phyloP scores from a whole-genome alignment of 2,329 filamentous ascomycete genomes.

The Capronia epimyces region DNA sequence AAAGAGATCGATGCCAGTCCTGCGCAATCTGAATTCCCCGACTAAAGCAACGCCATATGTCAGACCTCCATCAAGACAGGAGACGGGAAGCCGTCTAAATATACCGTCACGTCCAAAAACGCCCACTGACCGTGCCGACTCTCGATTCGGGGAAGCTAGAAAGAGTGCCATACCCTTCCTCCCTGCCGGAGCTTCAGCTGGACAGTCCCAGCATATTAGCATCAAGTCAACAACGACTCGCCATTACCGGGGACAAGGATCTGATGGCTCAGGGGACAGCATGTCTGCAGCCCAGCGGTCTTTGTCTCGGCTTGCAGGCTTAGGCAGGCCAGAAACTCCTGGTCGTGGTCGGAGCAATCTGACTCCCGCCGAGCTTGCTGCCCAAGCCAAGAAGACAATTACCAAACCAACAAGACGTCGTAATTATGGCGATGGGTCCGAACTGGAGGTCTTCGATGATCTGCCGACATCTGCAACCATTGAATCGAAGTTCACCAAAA shows the following conservation, averaged over 20 bases:
- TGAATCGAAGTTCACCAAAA: constrained; percentile 77
- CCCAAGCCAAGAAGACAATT: constrained; percentile 62
- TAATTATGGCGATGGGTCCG: constrained; percentile 85
- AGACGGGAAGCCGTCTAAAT: constrained; percentile 33
- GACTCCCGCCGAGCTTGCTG: constrained; percentile 48
- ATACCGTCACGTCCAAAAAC: constrained; percentile 58
- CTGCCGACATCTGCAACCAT: constrained; percentile 77
- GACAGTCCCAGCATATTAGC: constrained; percentile 71
- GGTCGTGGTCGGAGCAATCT: constrained; percentile 43
- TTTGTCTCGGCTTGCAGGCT: constrained; percentile 37
- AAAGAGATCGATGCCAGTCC: constrained; percentile 57
- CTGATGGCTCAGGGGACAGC: constrained; percentile 59
- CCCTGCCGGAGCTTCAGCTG: constrained; percentile 66
- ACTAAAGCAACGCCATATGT: constrained; percentile 33
- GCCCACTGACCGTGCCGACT: constrained; percentile 53
- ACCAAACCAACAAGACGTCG: constrained; percentile 65
- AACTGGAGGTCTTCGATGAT: constrained; percentile 91
- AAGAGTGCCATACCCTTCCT: constrained; percentile 69
- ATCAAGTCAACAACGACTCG: constrained; percentile 63
- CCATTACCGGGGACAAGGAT: constrained; percentile 73
- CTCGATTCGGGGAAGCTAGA: constrained; percentile 41
- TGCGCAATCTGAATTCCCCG: constrained; percentile 44
- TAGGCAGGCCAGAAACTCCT: constrained; percentile 46
- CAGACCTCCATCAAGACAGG: constrained; percentile 37
- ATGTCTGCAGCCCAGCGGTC: constrained; percentile 39